phyloP scores from a whole-genome alignment of 139 green algal genomes.

The Raphidocelis subcapitata region DNA sequence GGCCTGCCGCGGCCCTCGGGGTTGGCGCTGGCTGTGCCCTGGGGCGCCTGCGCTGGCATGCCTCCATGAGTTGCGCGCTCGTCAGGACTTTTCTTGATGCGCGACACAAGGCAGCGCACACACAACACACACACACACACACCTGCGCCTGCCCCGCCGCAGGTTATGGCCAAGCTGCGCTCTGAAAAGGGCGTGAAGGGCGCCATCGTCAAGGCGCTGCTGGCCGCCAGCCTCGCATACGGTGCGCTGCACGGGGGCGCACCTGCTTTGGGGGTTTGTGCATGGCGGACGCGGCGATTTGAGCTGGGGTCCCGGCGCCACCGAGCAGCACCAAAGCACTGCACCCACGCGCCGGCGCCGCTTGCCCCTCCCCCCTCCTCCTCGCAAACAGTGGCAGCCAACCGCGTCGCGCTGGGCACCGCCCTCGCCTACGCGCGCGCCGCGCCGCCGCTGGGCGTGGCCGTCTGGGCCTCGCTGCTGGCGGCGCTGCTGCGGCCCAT shows the following conservation, averaged over 20 bases:
- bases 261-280: no score
- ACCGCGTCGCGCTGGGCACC: constrained; percentile 53
- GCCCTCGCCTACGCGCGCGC: constrained; percentile 49
- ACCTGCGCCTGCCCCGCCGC: no score
- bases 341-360: no score
- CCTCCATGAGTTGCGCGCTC: no score
- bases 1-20: constrained; percentile 1
- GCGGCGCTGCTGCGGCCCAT: constrained; percentile 65
- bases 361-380: not conserved
- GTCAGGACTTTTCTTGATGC: no score
- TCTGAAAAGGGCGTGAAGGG: constrained; percentile 33
- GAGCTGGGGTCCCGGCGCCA: no score
- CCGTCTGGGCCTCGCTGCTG: constrained; percentile 52
- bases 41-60: no score
- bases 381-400: not conserved
- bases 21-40: no score
- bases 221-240: constrained; percentile 55
- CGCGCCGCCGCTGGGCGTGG: constrained; percentile 12
- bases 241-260: constrained; percentile 30
- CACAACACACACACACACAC: no score
- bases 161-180: constrained; percentile 67
- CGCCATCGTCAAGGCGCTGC: constrained; percentile 48
- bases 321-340: no score
- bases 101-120: no score
- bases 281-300: no score